phyloP scores from a whole-genome alignment of 176 grass and related monocot genomes.

The barley (Hordeum vulgare) region MorexV3_pseudomolecules_assembly NC_058520.1:463378794-463379293 shows the following conservation, averaged over 20 bases:
- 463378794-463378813: constrained; percentile 1
- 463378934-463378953: background rate
- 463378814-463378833: background rate
- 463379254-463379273: background rate
- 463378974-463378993: background rate
- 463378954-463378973: background rate
- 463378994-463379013: background rate
- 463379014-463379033: background rate
- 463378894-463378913: background rate
- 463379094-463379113: background rate
- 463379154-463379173: background rate
- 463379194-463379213: background rate
- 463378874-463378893: background rate
- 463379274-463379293: background rate
- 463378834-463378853: constrained; percentile 1
- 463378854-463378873: background rate
- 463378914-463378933: background rate
- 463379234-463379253: background rate
- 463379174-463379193: background rate
- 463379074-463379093: background rate
- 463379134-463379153: background rate
- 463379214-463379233: background rate
- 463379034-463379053: background rate
- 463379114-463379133: background rate
- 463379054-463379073: background rate